Percentiles rank a stretch among this genome's conserved stretches.
Conservation (phyloP, 2,329 filamentous ascomycete species). For the Epichloe sp. region DNA sequence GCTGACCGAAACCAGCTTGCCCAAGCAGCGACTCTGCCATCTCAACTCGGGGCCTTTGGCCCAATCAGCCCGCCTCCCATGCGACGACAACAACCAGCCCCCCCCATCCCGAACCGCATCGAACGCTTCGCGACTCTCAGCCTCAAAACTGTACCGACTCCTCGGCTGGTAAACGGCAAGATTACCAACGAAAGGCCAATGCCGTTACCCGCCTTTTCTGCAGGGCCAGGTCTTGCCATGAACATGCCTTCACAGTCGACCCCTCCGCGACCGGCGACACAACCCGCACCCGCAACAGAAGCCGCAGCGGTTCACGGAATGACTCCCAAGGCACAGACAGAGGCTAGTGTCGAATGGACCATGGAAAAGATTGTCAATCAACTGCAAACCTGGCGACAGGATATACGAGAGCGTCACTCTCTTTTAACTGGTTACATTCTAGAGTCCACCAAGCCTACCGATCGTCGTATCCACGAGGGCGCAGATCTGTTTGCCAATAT, state of each 20-base stretch:
- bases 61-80: conserved; percentile 18
- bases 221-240: not conserved
- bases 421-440: conserved; percentile 32
- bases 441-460: conserved; percentile 28
- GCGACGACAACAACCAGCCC: conserved; percentile 8
- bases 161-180: not conserved
- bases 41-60: conserved; percentile 4
- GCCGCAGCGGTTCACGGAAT: conserved; percentile 5
- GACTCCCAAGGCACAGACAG: conserved; percentile 12
- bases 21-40: not conserved
- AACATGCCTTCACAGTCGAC: conserved; percentile 10
- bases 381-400: conserved; percentile 26
- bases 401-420: conserved; percentile 33
- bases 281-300: not conserved
- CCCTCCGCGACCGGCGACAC: conserved; percentile 7
- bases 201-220: not conserved
- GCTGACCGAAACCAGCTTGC: not conserved
- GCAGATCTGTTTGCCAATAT: conserved; percentile 36
- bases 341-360: conserved; percentile 24
- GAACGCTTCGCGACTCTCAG: conserved; percentile 1
- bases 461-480: conserved; percentile 27
- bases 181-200: not conserved
- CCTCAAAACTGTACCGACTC: not conserved
- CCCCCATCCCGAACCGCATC: not conserved
- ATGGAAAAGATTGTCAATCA: conserved; percentile 28